phyloP scores from a whole-genome alignment of 73 alveolate genomes.

The Paramecium sonneborni region DNA sequence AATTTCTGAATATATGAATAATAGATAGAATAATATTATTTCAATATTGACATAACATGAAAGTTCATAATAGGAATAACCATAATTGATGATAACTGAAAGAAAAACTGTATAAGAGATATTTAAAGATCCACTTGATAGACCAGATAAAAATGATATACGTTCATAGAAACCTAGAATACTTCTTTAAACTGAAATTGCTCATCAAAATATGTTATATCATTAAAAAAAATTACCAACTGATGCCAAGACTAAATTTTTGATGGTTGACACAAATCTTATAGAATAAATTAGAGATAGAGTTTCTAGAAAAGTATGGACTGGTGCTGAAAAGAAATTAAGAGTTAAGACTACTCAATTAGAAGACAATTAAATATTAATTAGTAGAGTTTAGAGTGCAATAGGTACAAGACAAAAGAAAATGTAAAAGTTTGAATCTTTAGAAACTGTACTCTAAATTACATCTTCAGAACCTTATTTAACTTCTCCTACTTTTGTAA shows the following conservation, averaged over 20 bases:
- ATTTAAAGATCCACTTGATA: background rate
- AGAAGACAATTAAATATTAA: background rate
- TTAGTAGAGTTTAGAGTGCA: background rate
- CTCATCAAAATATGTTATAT: background rate
- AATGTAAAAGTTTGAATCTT: background rate
- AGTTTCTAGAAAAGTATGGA: background rate
- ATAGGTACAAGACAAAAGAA: background rate
- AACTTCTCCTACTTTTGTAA: background rate
- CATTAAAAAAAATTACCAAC: background rate
- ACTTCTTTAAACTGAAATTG: slow-evolving; percentile 13
- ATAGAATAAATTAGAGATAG: slow-evolving; percentile 45
- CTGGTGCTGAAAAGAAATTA: background rate
- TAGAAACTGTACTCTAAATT: background rate
- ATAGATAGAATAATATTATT: background rate
- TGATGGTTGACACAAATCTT: background rate
- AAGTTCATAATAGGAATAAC: background rate
- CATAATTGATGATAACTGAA: background rate
- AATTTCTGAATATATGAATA: background rate
- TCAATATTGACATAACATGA: background rate
- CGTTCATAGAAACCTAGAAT: slow-evolving; percentile 27
- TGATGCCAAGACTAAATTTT: background rate
- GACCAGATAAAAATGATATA: slow-evolving; percentile 44
- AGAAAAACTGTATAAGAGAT: slow-evolving; percentile 39
- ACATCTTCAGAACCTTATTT: background rate
- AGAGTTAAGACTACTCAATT: background rate